phyloP scores from a whole-genome alignment of 2,329 filamentous ascomycete genomes.

The Corinectria fuckeliana region DNA sequence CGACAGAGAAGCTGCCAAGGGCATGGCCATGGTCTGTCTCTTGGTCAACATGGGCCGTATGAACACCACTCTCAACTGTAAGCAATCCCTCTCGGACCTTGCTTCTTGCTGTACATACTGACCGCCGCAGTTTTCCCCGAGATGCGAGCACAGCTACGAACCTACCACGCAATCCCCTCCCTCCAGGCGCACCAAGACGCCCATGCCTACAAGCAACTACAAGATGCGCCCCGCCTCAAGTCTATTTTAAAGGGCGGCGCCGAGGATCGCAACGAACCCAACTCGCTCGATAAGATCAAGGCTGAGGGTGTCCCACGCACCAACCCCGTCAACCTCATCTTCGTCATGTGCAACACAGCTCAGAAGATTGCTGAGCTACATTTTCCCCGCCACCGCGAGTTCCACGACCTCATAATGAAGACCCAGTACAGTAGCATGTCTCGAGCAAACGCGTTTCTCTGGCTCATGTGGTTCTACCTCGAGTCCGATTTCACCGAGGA shows the following conservation, averaged over 20 bases:
- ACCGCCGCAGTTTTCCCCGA: conserved; percentile 86
- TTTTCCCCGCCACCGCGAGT: conserved; percentile 84
- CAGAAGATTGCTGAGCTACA: conserved; percentile 92
- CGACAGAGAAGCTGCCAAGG: conserved; percentile 89
- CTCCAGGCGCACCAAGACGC: conserved; percentile 94
- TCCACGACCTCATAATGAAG: conserved; percentile 96
- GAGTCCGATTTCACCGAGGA: conserved; percentile 94
- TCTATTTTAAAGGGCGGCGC: conserved; percentile 97
- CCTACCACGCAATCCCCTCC: conserved; percentile 97
- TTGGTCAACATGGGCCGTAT: conserved; percentile 97
- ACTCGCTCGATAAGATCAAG: conserved; percentile 83
- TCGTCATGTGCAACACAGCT: conserved; percentile 88
- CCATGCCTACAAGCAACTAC: conserved; percentile 95
- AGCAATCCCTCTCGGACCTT: conserved; percentile 40
- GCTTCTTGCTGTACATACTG: conserved; percentile 18
- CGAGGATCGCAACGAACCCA: conserved; percentile 86
- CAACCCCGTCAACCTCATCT: conserved; percentile 97
- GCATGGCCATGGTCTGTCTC: conserved; percentile 99
- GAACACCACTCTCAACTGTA: conserved; percentile 99
- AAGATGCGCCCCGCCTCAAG: conserved; percentile 94
- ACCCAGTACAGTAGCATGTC: conserved; percentile 81
- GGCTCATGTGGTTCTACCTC: conserved; percentile 99
- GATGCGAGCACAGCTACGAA: conserved; percentile 96
- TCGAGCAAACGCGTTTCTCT: conserved; percentile 87
- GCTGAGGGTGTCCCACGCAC: conserved; percentile 70